phyloP scores from a whole-genome alignment of 2,329 filamentous ascomycete genomes.

The Cordyceps farinosa region DNA sequence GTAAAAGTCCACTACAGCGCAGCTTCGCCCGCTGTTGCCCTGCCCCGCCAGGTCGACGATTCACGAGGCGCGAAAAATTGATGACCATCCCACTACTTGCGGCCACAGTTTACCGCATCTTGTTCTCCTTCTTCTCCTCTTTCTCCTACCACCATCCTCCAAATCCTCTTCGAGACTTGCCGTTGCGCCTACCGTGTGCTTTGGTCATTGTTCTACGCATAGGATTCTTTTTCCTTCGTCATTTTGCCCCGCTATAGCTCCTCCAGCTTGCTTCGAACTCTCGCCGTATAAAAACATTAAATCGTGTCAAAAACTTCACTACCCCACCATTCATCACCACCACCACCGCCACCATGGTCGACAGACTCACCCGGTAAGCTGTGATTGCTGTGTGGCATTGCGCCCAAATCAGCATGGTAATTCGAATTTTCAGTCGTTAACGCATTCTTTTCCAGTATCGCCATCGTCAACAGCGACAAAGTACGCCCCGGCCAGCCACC shows the following conservation, averaged over 20 bases:
- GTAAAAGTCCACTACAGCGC: neutral
- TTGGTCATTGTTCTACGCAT: constrained; percentile 19
- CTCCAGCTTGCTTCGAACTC: neutral
- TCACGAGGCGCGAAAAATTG: constrained; percentile 39
- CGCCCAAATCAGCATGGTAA: neutral
- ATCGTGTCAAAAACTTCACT: constrained; percentile 21
- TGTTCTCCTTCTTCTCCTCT: constrained; percentile 16
- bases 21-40: constrained; percentile 16
- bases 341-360: constrained; percentile 59
- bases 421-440: neutral
- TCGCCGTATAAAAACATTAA: constrained; percentile 10
- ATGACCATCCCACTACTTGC: constrained; percentile 31
- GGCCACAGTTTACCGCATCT: constrained; percentile 23
- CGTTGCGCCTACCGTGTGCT: constrained; percentile 22
- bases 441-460: constrained; percentile 63
- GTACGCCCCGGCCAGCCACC: constrained; percentile 44
- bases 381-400: neutral
- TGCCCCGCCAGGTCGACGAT: constrained; percentile 37
- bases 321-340: constrained; percentile 20
- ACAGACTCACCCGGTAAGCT: constrained; percentile 88
- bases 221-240: constrained; percentile 5
- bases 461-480: constrained; percentile 98
- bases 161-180: constrained; percentile 21
- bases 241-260: neutral
- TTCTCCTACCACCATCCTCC: constrained; percentile 4